These are phyloP conservation scores for Dothidotthia symphoricarpi DNA, from an alignment of 2,329 filamentous ascomycete genomes.

Conservation along the genomic window DNA sequence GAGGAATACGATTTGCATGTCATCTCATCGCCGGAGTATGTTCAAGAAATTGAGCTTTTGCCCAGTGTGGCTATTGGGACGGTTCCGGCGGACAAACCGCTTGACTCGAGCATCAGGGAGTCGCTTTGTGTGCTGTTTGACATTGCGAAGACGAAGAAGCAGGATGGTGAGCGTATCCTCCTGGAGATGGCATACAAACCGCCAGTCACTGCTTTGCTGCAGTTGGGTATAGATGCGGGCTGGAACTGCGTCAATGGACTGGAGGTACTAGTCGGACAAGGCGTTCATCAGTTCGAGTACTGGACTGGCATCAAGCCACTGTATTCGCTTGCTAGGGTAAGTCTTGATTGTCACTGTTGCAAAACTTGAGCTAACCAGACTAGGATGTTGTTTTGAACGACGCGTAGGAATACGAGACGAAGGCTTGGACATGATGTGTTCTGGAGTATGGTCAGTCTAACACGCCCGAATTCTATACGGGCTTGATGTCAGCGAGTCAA, in stretches of 20 bases:
- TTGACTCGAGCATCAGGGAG: conserved; percentile 69
- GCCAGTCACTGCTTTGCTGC: conserved; percentile 76
- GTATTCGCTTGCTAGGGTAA: conserved; percentile 66
- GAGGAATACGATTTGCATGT: conserved; percentile 64
- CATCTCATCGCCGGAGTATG: conserved; percentile 50
- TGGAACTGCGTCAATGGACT: conserved; percentile 85
- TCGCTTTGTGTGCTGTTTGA: conserved; percentile 59
- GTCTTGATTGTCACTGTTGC: conserved; percentile 14
- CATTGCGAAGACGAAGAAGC: conserved; percentile 23
- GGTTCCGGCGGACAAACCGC: conserved; percentile 82
- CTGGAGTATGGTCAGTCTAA: too few relatives aligned
- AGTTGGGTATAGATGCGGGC: conserved; percentile 70
- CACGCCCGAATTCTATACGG: too few relatives aligned
- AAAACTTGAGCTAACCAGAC: conserved; percentile 3
- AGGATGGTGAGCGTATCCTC: conserved; percentile 53
- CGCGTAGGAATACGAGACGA: too few relatives aligned
- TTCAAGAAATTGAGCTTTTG: conserved; percentile 48
- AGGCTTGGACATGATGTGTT: too few relatives aligned
- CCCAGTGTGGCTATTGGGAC: conserved; percentile 80
- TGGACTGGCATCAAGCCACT: conserved; percentile 81
- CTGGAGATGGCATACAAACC: conserved; percentile 98
- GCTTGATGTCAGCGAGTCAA: too few relatives aligned
- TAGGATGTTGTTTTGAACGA: conserved; percentile 23
- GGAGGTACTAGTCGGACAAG: conserved; percentile 87
- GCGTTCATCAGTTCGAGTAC: conserved; percentile 76